A percentile compares a stretch with the other conserved stretches of the same genome.
These are phyloP conservation scores for Pisolithus tinctorius DNA, from an alignment of 768 basidiomycete species.

Conservation along the genomic window DNA sequence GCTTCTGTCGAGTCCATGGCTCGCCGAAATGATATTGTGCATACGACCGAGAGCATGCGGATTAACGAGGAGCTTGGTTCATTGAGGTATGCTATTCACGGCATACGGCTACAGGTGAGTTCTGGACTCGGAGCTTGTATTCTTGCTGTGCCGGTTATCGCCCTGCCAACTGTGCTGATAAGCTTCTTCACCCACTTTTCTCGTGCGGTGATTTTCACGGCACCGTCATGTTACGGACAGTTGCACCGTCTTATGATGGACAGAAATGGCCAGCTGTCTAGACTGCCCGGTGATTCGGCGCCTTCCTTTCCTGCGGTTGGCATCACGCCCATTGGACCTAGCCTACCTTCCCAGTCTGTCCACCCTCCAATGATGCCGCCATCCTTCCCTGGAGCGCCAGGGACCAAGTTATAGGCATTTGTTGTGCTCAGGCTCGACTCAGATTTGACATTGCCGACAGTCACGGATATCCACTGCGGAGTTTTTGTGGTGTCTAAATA, in stretches of 20 bases:
- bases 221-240: constrained; percentile 26
- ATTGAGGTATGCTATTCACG: constrained; percentile 62
- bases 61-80: constrained; percentile 69
- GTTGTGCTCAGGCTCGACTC: not conserved
- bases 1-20: constrained; percentile 54
- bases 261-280: constrained; percentile 53
- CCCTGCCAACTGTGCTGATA: not conserved
- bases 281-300: constrained; percentile 27
- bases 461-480: no score
- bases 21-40: constrained; percentile 56
- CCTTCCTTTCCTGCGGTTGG: constrained; percentile 11
- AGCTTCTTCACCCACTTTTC: not conserved
- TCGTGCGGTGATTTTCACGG: constrained; percentile 4
- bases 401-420: constrained; percentile 23
- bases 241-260: constrained; percentile 74
- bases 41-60: constrained; percentile 65
- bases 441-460: not conserved
- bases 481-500: no score
- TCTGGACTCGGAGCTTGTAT: constrained; percentile 1
- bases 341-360: constrained; percentile 14
- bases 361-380: constrained; percentile 26
- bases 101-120: constrained; percentile 71
- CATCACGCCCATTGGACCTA: constrained; percentile 3
- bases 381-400: constrained; percentile 22
- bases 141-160: constrained; percentile 6